Evolutionary conservation across 2,329 filamentous ascomycete genomes (phyloP).

Genomic region (Diaporthe helianthi): DNA sequence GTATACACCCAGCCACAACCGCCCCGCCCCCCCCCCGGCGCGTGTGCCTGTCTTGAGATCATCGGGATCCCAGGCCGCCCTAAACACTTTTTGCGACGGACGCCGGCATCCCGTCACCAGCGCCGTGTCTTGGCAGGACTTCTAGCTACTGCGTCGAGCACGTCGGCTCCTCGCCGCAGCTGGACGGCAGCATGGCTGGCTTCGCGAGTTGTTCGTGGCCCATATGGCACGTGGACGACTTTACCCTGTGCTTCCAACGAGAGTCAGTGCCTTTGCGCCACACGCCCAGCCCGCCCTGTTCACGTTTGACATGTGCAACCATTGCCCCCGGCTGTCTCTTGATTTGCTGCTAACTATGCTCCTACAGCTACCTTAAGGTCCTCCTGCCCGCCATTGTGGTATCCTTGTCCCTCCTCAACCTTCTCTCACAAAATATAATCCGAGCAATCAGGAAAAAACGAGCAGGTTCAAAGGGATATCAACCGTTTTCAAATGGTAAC

Average conservation of each 20-base stretch:
- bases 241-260: slow-evolving; percentile 67
- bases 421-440: slow-evolving; percentile 65
- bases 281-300: slow-evolving; percentile 15
- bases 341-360: slow-evolving; percentile 12
- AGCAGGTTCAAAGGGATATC: slow-evolving; percentile 57
- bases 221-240: slow-evolving; percentile 70
- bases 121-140: background rate
- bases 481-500: slow-evolving; percentile 53
- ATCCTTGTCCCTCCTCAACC: slow-evolving; percentile 71
- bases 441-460: slow-evolving; percentile 60
- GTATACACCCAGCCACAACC: background rate
- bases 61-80: background rate
- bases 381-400: slow-evolving; percentile 79
- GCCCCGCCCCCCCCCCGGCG: too few species aligned
- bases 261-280: slow-evolving; percentile 57
- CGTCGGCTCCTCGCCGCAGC: slow-evolving; percentile 2
- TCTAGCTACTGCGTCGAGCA: background rate
- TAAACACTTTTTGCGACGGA: slow-evolving; percentile 16
- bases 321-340: background rate
- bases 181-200: slow-evolving; percentile 45
- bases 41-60: slow-evolving; percentile 7
- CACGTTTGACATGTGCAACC: slow-evolving; percentile 17
- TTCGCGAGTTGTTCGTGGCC: slow-evolving; percentile 64
- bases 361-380: slow-evolving; percentile 75
- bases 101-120: slow-evolving; percentile 1